Conservation (phyloP, 208 protist species). For the Leishmania braziliensis region DNA sequence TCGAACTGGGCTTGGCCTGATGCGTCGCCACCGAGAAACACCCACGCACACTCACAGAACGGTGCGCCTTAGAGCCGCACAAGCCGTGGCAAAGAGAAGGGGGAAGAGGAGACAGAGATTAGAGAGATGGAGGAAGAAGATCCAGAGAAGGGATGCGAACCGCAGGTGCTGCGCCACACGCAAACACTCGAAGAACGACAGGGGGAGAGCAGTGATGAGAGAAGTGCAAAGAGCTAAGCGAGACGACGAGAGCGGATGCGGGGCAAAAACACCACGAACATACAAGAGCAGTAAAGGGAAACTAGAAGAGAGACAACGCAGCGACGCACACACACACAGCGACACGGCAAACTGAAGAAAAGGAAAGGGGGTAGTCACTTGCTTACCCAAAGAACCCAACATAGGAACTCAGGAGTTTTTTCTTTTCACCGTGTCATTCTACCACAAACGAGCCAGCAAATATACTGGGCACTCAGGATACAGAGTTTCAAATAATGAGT, state of each 20-base stretch:
- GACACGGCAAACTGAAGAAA: background rate
- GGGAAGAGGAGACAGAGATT: background rate
- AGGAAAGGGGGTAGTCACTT: background rate
- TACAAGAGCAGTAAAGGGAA: background rate
- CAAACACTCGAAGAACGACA: background rate
- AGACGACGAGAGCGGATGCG: background rate
- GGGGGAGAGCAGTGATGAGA: background rate
- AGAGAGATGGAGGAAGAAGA: background rate
- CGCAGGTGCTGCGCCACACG: background rate
- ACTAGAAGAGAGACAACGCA: background rate
- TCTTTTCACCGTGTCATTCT: background rate
- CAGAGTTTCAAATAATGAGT: background rate
- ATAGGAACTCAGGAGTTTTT: background rate
- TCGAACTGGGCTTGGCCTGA: background rate
- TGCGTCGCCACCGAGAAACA: background rate
- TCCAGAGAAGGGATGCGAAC: background rate
- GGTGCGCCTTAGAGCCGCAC: background rate
- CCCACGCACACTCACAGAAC: slow-evolving; percentile 3
- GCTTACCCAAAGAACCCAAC: background rate
- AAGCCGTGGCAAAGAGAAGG: background rate
- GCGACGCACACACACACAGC: background rate
- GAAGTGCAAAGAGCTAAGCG: background rate
- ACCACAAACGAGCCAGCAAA: background rate
- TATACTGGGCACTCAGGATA: background rate
- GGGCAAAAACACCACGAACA: background rate